Conservation (phyloP, 2,329 filamentous ascomycete species). For the Cladosporium sphaerospermum region DNA sequence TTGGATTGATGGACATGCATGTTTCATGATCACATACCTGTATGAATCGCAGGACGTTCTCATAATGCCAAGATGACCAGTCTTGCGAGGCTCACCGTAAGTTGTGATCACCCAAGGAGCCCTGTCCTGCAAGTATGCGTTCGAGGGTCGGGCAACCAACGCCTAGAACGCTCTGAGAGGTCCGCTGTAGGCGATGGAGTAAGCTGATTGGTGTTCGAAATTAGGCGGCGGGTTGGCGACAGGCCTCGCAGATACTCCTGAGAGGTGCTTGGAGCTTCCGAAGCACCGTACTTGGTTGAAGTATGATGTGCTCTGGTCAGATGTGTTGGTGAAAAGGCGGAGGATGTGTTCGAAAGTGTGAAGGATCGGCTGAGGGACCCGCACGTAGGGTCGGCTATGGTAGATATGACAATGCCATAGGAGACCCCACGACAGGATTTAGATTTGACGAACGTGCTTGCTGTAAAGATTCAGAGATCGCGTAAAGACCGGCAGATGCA, state of each 20-base stretch:
- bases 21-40: neutral
- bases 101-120: neutral
- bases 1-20: neutral
- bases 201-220: neutral
- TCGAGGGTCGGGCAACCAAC: neutral
- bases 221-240: neutral
- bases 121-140: neutral
- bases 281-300: neutral
- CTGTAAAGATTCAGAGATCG: neutral
- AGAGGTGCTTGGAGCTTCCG: neutral
- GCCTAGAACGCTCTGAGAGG: neutral
- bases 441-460: neutral
- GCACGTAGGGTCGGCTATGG: no score
- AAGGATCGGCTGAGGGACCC: no score
- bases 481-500: neutral
- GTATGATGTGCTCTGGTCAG: neutral
- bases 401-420: no score
- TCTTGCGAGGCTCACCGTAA: neutral
- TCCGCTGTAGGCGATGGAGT: neutral
- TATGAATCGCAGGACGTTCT: neutral
- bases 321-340: neutral
- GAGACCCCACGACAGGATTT: neutral
- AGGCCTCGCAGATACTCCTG: neutral
- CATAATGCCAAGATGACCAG: conserved; percentile 1
- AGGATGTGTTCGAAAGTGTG: conserved; percentile 5